Base-by-base conservation (phyloP, 129 eudicot genomes). In the Chrysanthemum lavandulifolium region DNA sequence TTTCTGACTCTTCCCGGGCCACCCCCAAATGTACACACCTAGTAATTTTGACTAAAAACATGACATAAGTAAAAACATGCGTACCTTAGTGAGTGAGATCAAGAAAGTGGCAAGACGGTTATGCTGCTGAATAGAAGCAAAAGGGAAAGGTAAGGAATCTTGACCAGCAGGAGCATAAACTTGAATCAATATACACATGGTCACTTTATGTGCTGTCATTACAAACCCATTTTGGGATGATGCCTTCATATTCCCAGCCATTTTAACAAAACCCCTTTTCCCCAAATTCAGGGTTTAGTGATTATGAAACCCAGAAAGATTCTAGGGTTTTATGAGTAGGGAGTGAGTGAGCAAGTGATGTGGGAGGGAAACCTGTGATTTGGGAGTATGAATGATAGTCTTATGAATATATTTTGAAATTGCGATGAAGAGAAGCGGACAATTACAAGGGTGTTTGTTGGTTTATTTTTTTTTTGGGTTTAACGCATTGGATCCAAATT, bases 151-250 rank as follows among this genome's bases (percentile, higher is more conserved):
- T 12, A 86, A 67, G 1, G 90, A 81, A 27, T 75, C 76, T 54
- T 86, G 91, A 51, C 87, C 87, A 1, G 97, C 91, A 45, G 97
- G 89, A 25, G 97, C 96, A 65, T 87, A 94, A 6, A 84, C 84
- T 75, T 90, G 98, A 18, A 86, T 48, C 9, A 88, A 87, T 2
- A 90, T 65, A 71, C 97, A 90, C 33, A 94, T 71, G 0, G 96
- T 86, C 53, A 94, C 87, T 84, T 90, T 94, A 86, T 94, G 97
- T 6, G 98, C 97, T 3, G 96, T 86, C 33, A 94, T 55, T 16
- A 82, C 33, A 73, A 94, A 88, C 6, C 79, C 84, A 45, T 85
- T 82, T 64, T 74, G 84, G 66, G 89, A 78, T 89, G 47, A 40
- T 40, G 47, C 10, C 47, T 84, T 90, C 73, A 84, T 62, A 7